Conservation (phyloP, 176 grass and related monocot species). For the Oryza glaberrima region DNA sequence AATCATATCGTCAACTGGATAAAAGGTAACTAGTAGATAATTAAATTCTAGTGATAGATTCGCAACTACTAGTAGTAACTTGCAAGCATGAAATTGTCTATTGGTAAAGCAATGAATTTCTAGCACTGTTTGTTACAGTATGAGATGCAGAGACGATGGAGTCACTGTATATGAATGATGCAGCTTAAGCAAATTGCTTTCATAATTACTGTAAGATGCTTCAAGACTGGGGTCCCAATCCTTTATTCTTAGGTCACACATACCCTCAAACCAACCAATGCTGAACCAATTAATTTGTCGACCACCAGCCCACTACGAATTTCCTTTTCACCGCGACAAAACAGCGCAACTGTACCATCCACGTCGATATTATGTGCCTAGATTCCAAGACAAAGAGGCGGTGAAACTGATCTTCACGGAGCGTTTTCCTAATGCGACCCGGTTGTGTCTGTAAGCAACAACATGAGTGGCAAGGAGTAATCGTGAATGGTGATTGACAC, state of each 20-base stretch:
- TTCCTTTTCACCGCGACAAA: neutral
- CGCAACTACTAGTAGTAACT: neutral
- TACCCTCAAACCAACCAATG: neutral
- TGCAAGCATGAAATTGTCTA: neutral
- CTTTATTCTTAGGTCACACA: neutral
- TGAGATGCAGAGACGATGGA: neutral
- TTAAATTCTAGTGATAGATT: neutral
- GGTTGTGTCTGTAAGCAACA: neutral
- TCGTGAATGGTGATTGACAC: too few relatives aligned
- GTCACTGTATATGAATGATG: neutral
- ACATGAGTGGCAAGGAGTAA: too few relatives aligned
- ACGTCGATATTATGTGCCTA: neutral
- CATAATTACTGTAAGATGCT: neutral
- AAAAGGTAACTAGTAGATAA: neutral
- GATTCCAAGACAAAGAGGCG: neutral
- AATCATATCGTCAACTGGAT: neutral
- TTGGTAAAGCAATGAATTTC: neutral
- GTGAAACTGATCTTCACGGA: too few relatives aligned
- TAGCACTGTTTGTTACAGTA: neutral
- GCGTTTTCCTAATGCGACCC: too few relatives aligned
- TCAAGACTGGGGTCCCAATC: neutral
- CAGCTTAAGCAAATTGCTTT: neutral
- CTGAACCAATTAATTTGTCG: neutral
- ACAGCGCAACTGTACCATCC: neutral
- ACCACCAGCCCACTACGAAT: neutral